Evolutionary conservation across 2,329 filamentous ascomycete genomes (phyloP), one percentile per base, ranked within the genome.

Genomic region (Colletotrichum karsti): DNA sequence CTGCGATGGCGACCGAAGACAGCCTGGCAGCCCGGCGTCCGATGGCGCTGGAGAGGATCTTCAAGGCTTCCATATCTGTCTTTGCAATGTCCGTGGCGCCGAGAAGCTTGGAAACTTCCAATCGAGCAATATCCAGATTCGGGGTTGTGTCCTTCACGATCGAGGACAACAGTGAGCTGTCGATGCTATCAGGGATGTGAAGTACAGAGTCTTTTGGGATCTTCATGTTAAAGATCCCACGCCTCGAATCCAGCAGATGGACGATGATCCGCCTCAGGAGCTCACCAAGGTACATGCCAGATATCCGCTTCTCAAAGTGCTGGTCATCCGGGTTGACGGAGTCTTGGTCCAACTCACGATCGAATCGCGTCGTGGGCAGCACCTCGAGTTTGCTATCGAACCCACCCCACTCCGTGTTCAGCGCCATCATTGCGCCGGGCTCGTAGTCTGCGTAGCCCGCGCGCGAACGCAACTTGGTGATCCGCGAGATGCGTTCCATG

Each of bases 231-330:
- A 74, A 54, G 3, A 35, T 7, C 0, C 48, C n/a, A 7, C 42
- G 10, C 1, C 44, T 20, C 0, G 65, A 39, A 2, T 65, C 63
- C 58, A 79, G 73, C 41, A 81, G 54, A 5, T 83, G 78, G 24
- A 93, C 74, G 10, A 94, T 79, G 15, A 88, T 88, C 18, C 90
- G 85, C 48, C 92, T 87, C 53, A 94, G 83, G 41, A 95, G 90
- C 75, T 95, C 93, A 13, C 92, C 92, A 56, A 95, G 78, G 78
- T 95, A 95, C 88, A 95, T 92, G 70, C 92, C 92, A 0, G 91
- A 93, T n/a, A 94, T 87, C 41, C 91, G 89, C 82, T 95, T 95
- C 80, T 95, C 92, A 71, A 94, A 93, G 87, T 94, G 93, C 74
- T 95, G 92, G 57, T 92, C 88, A 10, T 91, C 91, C 0, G 91